Evolutionary conservation across 179 eudicot species (phyloP).

Genomic region (Spergularia azorica): DNA sequence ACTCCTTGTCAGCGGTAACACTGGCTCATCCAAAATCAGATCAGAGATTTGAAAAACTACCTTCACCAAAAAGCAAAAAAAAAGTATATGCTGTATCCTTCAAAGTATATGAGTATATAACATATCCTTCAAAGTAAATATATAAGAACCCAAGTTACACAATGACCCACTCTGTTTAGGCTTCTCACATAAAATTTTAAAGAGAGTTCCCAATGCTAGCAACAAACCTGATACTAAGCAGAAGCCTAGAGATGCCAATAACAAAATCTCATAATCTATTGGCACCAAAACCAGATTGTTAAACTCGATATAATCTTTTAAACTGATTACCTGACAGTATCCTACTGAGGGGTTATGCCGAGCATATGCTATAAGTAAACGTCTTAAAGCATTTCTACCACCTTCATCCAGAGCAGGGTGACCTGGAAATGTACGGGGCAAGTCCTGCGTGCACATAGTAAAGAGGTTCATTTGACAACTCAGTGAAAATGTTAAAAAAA

Average conservation of each 20-base stretch:
- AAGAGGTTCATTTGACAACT: slow-evolving; percentile 8
- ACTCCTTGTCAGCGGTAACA: not conserved
- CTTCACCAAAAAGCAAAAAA: not conserved
- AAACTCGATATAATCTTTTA: slow-evolving; percentile 1
- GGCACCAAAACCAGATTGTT: not conserved
- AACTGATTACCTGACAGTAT: slow-evolving; percentile 82
- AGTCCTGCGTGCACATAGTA: slow-evolving; percentile 59
- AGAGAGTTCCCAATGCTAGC: slow-evolving; percentile 4
- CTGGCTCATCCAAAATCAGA: not conserved
- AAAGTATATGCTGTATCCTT: not conserved
- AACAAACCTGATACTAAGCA: slow-evolving; percentile 4
- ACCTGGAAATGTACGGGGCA: slow-evolving; percentile 97
- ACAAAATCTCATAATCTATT: not conserved
- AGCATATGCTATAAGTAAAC: slow-evolving; percentile 96
- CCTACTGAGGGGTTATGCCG: slow-evolving; percentile 97
- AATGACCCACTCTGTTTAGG: not conserved
- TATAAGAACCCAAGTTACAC: slow-evolving; percentile 11
- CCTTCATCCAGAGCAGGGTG: slow-evolving; percentile 97
- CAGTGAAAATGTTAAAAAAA: not conserved
- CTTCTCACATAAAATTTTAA: slow-evolving; percentile 8
- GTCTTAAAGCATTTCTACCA: slow-evolving; percentile 96
- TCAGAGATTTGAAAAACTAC: not conserved
- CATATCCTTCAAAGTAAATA: slow-evolving; percentile 1
- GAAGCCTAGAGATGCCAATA: not conserved
- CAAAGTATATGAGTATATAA: not conserved